Evolutionary conservation across 2,329 filamentous ascomycete species (phyloP).

Genomic region (Aspergillus uvarum): DNA sequence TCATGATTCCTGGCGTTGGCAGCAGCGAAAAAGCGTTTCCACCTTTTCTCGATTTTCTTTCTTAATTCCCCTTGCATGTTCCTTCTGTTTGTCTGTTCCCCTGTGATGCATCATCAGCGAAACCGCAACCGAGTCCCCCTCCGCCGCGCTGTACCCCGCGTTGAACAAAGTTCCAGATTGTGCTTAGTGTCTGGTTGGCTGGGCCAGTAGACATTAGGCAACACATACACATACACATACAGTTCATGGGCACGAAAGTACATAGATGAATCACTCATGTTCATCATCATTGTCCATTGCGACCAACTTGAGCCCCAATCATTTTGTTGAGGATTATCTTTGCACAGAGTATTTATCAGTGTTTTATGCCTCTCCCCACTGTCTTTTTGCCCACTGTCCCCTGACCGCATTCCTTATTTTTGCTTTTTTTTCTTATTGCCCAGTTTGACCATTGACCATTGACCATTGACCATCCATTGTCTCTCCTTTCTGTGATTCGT

Average conservation of each 20-base stretch:
- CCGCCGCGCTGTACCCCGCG: background rate
- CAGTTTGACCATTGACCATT: background rate
- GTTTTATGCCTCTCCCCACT: background rate
- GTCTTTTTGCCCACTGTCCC: background rate
- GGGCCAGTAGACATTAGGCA: conserved; percentile 4
- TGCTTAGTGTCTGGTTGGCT: conserved; percentile 4
- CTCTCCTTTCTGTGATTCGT: background rate
- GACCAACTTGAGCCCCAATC: background rate
- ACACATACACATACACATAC: background rate
- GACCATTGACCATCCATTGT: too few relatives aligned
- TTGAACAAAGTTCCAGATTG: background rate
- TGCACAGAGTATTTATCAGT: conserved; percentile 5
- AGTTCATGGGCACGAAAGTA: background rate
- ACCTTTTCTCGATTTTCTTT: background rate
- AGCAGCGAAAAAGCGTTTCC: conserved; percentile 9
- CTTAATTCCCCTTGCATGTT: background rate
- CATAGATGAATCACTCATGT: background rate
- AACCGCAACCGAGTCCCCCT: conserved; percentile 1
- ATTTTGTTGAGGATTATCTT: background rate
- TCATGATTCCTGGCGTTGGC: conserved; percentile 6
- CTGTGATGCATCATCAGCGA: conserved; percentile 5
- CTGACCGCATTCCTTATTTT: background rate
- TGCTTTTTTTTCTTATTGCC: background rate
- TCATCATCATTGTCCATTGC: background rate
- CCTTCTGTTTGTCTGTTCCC: background rate